Evolutionary conservation across 106 monocot species (phyloP), one percentile per base, ranked within the genome.

Genomic region (Dioscorea alata): DNA sequence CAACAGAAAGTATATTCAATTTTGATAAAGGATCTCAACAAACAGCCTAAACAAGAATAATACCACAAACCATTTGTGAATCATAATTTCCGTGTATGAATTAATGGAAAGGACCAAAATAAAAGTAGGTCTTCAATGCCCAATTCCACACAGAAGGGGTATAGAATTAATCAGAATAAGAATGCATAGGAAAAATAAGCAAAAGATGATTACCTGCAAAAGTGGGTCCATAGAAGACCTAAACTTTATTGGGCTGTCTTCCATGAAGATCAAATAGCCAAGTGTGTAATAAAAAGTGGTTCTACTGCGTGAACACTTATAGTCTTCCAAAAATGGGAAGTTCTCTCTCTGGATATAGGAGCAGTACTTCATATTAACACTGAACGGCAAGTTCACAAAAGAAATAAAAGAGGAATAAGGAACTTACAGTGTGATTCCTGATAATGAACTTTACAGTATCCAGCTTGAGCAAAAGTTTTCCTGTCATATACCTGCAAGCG

Each of bases 191-290:
- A 20, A 13, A 21, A 22, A 1, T 4, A 60, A 23, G 4, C 13
- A 21, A 60, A 23, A 60, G n/a, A 60, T 0, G 56, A 49, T 48
- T 61, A 88, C 97, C 90, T 90, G 86, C 63, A 85, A 73, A 75
- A 99, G 82, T 61, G 97, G 90, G 63, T 99, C 93, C 97, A 99
- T 93, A n/a, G 88, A 93, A 63, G 92, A 76, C 62, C 83, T 93
- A 51, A 99, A 99, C 65, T 99, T 99, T 35, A 93, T 75, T 63
- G 89, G 87, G 69, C 90, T 90, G 63, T 99, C 97, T 67, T 99
- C 97, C 97, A 93, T 93, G 73, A 99, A 99, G 48, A 99, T 90
- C 75, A 99, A 82, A 71, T 78, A 90, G 2, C 93, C 97, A 63
- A 99, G 80, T 50, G 88, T 90, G 69, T 87, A 92, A 53, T 99